Evolutionary conservation across 208 protist genomes (phyloP).

Genomic region (Wallacemonas sp.): DNA sequence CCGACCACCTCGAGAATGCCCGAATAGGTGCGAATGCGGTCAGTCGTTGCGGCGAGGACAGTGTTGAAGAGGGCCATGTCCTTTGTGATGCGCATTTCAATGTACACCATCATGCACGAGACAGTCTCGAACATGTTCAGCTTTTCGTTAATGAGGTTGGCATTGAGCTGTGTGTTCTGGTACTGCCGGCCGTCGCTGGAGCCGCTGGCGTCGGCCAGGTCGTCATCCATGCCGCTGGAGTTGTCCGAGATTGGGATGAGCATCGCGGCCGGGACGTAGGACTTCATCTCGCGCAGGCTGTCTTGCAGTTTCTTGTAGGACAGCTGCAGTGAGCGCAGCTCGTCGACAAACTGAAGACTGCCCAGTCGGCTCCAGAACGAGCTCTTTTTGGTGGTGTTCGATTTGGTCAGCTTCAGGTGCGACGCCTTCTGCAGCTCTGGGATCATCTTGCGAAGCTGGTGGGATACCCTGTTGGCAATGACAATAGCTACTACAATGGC

Average conservation of each 20-base stretch:
- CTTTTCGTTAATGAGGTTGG: constrained; percentile 66
- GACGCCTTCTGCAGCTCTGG: constrained; percentile 49
- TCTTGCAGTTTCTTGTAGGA: constrained; percentile 41
- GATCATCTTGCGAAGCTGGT: constrained; percentile 54
- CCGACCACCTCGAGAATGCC: constrained; percentile 63
- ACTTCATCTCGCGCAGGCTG: constrained; percentile 52
- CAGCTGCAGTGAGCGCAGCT: constrained; percentile 44
- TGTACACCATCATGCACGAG: constrained; percentile 54
- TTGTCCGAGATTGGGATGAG: constrained; percentile 24
- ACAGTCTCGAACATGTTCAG: constrained; percentile 53
- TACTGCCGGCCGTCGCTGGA: constrained; percentile 2
- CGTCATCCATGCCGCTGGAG: constrained; percentile 10
- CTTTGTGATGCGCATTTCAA: constrained; percentile 45
- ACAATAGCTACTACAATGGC: constrained; percentile 47
- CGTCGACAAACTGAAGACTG: constrained; percentile 39
- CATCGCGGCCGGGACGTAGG: constrained; percentile 47
- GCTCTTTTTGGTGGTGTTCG: constrained; percentile 22
- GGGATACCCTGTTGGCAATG: constrained; percentile 42
- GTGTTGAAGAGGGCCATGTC: constrained; percentile 35
- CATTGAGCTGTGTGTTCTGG: constrained; percentile 55
- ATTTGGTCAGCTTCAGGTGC: constrained; percentile 46
- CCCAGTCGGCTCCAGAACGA: constrained; percentile 23
- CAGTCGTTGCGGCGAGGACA: constrained; percentile 18
- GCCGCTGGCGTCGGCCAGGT: not conserved
- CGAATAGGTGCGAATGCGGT: constrained; percentile 34